Conservation (phyloP, 148 eudicot species). For the Arbutus unedo region DNA sequence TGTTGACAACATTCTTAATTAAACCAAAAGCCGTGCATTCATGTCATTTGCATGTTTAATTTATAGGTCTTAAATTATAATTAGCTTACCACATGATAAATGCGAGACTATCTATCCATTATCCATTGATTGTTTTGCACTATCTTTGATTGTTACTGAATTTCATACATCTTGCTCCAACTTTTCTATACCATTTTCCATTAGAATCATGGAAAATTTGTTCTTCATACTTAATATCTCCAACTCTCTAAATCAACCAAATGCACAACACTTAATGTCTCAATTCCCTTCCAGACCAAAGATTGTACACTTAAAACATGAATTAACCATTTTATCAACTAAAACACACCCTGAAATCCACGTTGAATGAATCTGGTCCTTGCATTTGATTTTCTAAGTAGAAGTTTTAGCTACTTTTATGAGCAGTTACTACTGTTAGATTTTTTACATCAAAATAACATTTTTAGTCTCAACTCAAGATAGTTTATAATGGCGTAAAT, state of each 20-base stretch:
- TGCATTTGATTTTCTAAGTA: no score
- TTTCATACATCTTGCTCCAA: neutral
- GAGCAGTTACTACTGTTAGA: no score
- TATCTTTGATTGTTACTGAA: neutral
- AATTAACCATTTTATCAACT: no score
- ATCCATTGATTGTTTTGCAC: neutral
- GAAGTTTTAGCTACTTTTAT: no score
- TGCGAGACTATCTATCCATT: neutral
- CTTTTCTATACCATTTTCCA: no score
- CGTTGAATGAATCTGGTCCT: no score
- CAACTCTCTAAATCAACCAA: neutral
- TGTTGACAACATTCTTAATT: neutral
- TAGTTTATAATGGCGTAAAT: no score
- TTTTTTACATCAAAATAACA: no score
- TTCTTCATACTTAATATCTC: neutral
- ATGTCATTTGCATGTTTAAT: neutral
- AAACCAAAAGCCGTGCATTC: neutral
- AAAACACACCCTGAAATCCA: no score
- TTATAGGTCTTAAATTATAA: neutral
- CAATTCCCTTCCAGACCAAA: neutral
- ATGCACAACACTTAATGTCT: no score
- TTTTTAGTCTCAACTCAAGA: no score
- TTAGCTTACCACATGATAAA: neutral
- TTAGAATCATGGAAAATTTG: neutral
- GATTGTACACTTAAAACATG: neutral